Conservation (phyloP, 306 rosid genomes). For the Acacia crassicarpa region DNA sequence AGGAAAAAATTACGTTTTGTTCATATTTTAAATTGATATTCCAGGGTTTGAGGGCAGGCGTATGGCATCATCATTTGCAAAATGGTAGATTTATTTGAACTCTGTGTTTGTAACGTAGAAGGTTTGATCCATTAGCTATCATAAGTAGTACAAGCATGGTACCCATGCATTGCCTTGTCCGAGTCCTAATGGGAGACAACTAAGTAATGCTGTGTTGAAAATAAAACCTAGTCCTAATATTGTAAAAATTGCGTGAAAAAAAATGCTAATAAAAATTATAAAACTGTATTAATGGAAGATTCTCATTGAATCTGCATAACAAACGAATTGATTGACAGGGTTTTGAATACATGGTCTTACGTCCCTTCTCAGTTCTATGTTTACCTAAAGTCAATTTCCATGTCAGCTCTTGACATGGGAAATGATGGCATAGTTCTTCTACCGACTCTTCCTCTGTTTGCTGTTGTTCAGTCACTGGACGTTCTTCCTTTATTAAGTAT, state of each 20-base stretch:
- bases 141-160: background rate
- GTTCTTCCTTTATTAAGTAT: background rate
- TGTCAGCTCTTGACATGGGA: background rate
- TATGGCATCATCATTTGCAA: background rate
- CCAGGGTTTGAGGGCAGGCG: background rate
- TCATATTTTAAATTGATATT: background rate
- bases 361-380: background rate
- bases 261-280: background rate
- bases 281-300: background rate
- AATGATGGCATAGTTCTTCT: background rate
- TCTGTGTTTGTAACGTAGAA: constrained; percentile 4
- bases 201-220: background rate
- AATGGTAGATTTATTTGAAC: background rate
- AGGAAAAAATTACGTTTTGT: background rate
- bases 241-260: background rate
- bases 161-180: background rate
- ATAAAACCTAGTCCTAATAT: background rate
- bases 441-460: background rate
- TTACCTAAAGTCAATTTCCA: background rate
- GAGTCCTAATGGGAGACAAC: background rate
- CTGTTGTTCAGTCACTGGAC: background rate
- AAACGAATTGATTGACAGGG: background rate
- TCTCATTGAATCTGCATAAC: background rate
- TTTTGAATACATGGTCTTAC: background rate
- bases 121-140: background rate